Conservation (phyloP, 2,329 filamentous ascomycete species). For the Clonostachys chloroleuca region DNA sequence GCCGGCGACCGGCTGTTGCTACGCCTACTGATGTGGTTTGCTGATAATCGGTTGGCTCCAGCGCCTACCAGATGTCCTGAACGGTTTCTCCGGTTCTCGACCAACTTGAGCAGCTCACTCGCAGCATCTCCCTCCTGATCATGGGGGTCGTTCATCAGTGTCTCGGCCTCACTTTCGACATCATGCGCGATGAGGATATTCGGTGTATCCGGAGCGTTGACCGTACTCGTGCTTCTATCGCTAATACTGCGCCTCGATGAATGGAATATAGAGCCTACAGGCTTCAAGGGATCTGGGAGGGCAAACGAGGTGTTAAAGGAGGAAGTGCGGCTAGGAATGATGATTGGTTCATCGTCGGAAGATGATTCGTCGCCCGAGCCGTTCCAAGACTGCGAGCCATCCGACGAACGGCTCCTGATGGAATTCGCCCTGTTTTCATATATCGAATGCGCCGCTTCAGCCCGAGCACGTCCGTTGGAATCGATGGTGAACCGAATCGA, state of each 20-base stretch:
- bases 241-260: constrained; percentile 41
- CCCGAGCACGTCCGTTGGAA: constrained; percentile 52
- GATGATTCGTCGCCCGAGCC: constrained; percentile 38
- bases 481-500: constrained; percentile 62
- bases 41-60: constrained; percentile 20
- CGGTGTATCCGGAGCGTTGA: constrained; percentile 14
- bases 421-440: constrained; percentile 18
- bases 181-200: constrained; percentile 29
- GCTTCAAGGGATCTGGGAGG: constrained; percentile 47
- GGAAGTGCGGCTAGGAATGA: constrained; percentile 56
- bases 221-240: constrained; percentile 40
- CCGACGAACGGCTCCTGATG: constrained; percentile 2
- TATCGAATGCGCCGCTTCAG: constrained; percentile 41
- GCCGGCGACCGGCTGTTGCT: background rate
- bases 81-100: constrained; percentile 38
- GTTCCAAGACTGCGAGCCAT: constrained; percentile 11
- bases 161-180: constrained; percentile 56
- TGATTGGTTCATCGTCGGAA: constrained; percentile 60
- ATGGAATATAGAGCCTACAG: constrained; percentile 42
- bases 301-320: constrained; percentile 52
- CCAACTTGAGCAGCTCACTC: constrained; percentile 55
- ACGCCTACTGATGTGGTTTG: constrained; percentile 41
- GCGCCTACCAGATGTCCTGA: background rate
- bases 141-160: constrained; percentile 42
- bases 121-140: constrained; percentile 48